Conservation (phyloP, 192 early-diverging fungal species). For the Coemansia sp. region DNA sequence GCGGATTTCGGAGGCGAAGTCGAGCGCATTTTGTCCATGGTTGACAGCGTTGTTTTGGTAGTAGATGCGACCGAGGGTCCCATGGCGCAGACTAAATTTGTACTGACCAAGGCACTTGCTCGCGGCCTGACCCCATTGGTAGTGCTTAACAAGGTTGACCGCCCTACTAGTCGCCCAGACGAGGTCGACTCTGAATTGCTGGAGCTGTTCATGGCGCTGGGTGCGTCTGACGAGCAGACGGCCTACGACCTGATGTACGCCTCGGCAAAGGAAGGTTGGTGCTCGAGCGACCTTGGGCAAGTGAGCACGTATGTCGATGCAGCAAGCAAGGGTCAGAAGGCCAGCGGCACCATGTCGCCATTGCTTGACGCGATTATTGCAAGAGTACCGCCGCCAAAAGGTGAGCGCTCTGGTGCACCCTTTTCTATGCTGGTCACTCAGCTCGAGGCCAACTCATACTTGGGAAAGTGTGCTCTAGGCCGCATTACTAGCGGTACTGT, state of each 20-base stretch:
- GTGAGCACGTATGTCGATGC: constrained; percentile 23
- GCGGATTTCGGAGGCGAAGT: constrained; percentile 83
- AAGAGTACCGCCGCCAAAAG: constrained; percentile 68
- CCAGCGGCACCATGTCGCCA: constrained; percentile 62
- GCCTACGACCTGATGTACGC: constrained; percentile 79
- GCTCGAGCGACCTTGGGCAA: constrained; percentile 60
- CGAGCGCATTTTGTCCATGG: constrained; percentile 88
- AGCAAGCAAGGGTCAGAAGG: constrained; percentile 9
- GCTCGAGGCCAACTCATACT: constrained; percentile 80
- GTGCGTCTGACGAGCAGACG: constrained; percentile 79
- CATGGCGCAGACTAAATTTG: constrained; percentile 91
- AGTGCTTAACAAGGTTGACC: constrained; percentile 85
- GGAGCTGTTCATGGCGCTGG: constrained; percentile 80
- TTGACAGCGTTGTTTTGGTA: constrained; percentile 85
- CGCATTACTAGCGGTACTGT: constrained; percentile 73
- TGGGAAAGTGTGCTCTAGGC: constrained; percentile 84
- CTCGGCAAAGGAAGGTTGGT: constrained; percentile 87
- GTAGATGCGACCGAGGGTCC: constrained; percentile 86
- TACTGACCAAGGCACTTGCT: constrained; percentile 78
- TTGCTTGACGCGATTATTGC: constrained; percentile 77
- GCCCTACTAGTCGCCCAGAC: constrained; percentile 73
- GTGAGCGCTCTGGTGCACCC: constrained; percentile 63
- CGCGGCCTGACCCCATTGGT: constrained; percentile 76
- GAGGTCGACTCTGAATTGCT: constrained; percentile 80
- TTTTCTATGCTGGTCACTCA: constrained; percentile 89